Evolutionary conservation across 768 basidiomycete genomes (phyloP), one percentile per base, ranked within the genome.

Genomic region (Lactarius hatsudake): DNA sequence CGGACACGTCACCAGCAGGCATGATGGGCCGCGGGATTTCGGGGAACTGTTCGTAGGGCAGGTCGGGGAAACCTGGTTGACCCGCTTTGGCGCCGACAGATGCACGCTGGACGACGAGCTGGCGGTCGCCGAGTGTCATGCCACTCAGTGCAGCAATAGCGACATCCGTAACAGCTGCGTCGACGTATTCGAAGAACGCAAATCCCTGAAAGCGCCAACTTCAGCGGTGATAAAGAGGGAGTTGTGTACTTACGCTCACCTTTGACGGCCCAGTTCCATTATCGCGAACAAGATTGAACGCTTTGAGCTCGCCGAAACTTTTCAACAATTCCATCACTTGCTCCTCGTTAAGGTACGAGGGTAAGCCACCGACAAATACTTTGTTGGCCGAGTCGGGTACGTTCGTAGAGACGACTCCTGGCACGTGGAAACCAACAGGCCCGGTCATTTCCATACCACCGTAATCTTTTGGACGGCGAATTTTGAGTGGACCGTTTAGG

Each of bases 181-280:
- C 97, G 68, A 92, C 89, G 77, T 98, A 99, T 83, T 99, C 97
- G 80, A 95, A 96, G 83, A 99, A 98, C 3, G 97, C 97, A 78
- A 97, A 99, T 73, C 97, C 97, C 96, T 98, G 73, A 4, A 28
- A 26, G 13, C 17, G 20, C 54, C 45, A 48, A 45, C 48, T 18
- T 66, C 32, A 45, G 48, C n/a, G 17, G 57, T 43, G 17, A 61
- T 8, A 62, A 23, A 12, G 18, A 51, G 6, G 36, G 42, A 17
- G 32, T 26, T 8, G 0, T 40, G 45, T 10, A 40, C 7, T 59
- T 66, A 23, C 43, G 70, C 79, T 59, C 67, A 91, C 96, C 84
- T 98, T 98, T 9, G 93, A 96, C 36, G 86, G 79, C 59, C 91
- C 93, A 66, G 88, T 93, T 53, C 88, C 89, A 70, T 91, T 93